Evolutionary conservation across 352 stramenopile species (phyloP).

Genomic region (Globisporangium rhizosaccharum): DNA sequence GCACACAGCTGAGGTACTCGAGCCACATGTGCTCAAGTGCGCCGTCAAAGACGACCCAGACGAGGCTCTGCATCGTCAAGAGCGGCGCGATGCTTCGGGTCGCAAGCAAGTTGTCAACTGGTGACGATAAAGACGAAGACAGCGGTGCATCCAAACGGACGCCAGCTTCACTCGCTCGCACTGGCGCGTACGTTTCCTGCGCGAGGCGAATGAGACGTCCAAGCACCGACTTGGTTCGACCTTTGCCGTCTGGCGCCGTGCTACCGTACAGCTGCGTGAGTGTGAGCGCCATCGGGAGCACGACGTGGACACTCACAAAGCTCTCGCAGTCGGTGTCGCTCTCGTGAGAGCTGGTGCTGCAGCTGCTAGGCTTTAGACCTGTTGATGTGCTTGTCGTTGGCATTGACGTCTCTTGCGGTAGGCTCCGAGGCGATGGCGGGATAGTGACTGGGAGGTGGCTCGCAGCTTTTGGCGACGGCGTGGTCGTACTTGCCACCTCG

Average conservation of each 20-base stretch:
- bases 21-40: slow-evolving; percentile 30
- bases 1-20: slow-evolving; percentile 27
- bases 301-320: slow-evolving; percentile 15
- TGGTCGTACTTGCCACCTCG: background rate
- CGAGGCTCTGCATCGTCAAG: slow-evolving; percentile 15
- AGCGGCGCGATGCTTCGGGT: background rate
- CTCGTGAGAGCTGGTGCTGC: background rate
- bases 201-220: slow-evolving; percentile 24
- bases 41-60: slow-evolving; percentile 48
- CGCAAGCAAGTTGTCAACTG: background rate
- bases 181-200: slow-evolving; percentile 21
- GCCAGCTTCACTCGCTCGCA: background rate
- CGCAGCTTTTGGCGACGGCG: background rate
- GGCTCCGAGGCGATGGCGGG: background rate
- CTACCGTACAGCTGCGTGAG: slow-evolving; percentile 44
- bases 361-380: background rate
- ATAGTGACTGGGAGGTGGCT: background rate
- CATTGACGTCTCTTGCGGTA: background rate
- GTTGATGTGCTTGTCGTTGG: no score
- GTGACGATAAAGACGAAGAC: background rate
- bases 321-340: background rate
- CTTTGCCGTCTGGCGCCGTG: slow-evolving; percentile 25
- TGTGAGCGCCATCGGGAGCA: slow-evolving; percentile 35
- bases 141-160: no score
- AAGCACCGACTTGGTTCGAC: slow-evolving; percentile 30